Evolutionary conservation across 345 rosid species (phyloP).

Genomic region (Erodium maritimum): DNA sequence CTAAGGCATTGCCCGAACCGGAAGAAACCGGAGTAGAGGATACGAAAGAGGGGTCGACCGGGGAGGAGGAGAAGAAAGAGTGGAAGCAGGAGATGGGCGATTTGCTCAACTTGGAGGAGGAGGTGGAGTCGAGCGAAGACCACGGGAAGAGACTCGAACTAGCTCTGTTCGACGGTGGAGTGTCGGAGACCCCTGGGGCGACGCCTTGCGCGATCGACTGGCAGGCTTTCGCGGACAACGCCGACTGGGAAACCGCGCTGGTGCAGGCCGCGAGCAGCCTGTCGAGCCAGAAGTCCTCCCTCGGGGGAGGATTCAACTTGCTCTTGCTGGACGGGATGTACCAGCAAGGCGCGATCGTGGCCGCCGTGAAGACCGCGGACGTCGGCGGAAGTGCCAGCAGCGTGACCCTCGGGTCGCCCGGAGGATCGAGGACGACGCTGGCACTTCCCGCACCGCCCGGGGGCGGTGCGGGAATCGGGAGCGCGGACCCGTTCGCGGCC

Average conservation of each 20-base stretch:
- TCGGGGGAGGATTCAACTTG: conserved; percentile 43
- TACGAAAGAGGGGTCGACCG: conserved; percentile 7
- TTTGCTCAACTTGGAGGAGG: conserved; percentile 43
- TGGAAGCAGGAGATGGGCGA: conserved; percentile 31
- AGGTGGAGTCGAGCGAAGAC: conserved; percentile 18
- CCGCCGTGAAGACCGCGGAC: conserved; percentile 43
- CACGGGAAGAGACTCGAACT: conserved; percentile 41
- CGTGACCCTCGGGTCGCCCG: conserved; percentile 48
- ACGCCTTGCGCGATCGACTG: conserved; percentile 32
- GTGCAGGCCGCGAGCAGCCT: conserved; percentile 54
- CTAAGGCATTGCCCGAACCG: conserved; percentile 53
- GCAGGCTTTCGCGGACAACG: conserved; percentile 58
- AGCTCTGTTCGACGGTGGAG: conserved; percentile 50
- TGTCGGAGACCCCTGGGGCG: conserved; percentile 11
- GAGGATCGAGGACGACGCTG: conserved; percentile 31
- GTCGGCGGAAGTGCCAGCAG: conserved; percentile 70
- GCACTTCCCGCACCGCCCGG: conserved; percentile 50
- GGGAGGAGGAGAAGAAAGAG: conserved; percentile 12
- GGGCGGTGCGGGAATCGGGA: conserved; percentile 14
- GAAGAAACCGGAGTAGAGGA: conserved; percentile 20
- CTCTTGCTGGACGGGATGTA: conserved; percentile 49
- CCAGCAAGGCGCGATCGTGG: conserved; percentile 69
- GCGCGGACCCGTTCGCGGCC: conserved; percentile 56
- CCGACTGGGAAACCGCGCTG: conserved; percentile 69
- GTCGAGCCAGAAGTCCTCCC: conserved; percentile 17